Evolutionary conservation across 116 monocot species (phyloP).

Genomic region (Iris pallida): DNA sequence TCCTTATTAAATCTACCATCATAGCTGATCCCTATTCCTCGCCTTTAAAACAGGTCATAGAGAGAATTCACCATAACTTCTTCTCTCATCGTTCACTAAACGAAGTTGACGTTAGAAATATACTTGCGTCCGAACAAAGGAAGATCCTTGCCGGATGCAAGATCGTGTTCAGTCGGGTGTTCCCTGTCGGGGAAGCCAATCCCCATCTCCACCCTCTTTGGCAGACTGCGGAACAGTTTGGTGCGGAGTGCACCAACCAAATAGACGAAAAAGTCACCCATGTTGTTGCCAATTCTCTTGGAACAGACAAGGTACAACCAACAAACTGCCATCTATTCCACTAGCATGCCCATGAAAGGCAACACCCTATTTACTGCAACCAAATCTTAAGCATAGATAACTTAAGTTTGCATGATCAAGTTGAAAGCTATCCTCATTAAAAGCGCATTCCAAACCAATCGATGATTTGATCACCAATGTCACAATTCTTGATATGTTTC

Average conservation of each 20-base stretch:
- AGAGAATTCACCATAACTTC: constrained; percentile 78
- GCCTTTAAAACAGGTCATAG: constrained; percentile 60
- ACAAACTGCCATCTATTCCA: no score
- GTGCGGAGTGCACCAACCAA: constrained; percentile 81
- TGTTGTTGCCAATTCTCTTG: constrained; percentile 85
- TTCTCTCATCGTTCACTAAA: constrained; percentile 61
- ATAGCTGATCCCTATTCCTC: background rate
- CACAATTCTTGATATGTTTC: background rate
- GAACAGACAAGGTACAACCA: constrained; percentile 80
- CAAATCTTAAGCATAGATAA: no score
- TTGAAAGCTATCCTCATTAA: no score
- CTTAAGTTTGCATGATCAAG: background rate
- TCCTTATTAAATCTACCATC: background rate
- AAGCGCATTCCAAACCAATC: no score
- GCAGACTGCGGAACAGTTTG: constrained; percentile 97
- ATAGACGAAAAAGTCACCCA: constrained; percentile 89
- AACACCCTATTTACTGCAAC: background rate
- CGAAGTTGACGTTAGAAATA: constrained; percentile 80
- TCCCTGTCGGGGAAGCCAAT: constrained; percentile 85
- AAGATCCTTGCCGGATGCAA: constrained; percentile 76
- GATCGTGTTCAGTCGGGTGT: constrained; percentile 86
- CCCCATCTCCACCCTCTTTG: constrained; percentile 87
- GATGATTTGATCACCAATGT: no score
- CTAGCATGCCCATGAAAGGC: no score
- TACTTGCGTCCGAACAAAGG: constrained; percentile 79